Base-by-base conservation (phyloP, 2,329 filamentous ascomycete genomes). In the Apiospora aurea region DNA sequence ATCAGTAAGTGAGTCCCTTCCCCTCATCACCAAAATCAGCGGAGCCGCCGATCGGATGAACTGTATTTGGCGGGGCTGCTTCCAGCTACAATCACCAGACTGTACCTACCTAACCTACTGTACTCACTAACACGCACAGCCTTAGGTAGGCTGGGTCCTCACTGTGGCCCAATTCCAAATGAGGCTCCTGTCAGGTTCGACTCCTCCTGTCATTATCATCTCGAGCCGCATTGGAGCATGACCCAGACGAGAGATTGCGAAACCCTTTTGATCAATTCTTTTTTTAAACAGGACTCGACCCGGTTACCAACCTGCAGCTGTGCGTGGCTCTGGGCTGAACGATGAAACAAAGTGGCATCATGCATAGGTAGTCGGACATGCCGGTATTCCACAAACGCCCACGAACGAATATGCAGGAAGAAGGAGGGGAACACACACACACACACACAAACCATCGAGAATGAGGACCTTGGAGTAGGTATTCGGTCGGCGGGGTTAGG, bases 41-140 rank as follows among this genome's bases (percentile, higher is more conserved):
- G 57, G 34, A 64, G 57, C 34, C 4, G 57, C 16, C 57, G 57
- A 64, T 64, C 29, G 57, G 57, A 64, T 64, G 57, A 64, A 64
- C 57, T 41, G 57, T 64, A 64, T 64, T 64, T 14, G 57, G 57
- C 57, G 57, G 57, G 57, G 57, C 57, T 24, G 10, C 34, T 24
- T 10, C 18, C 29, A 8, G 21, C 21, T n/a, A 41, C 34, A 1
- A 38, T 8, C 34, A 29, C 26, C 26, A 29, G 26, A 29, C 26
- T 29, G 26, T 29, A n/a, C n/a, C n/a, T 29, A 29, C 26, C 1
- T 29, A 29, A 3, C 26, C 26, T 29, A 38, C 34, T 38, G 34
- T 38, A 38, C 53, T 61, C 29, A 38, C 29, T 61, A 38, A 18
- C 29, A 61, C 18, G 21, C 41, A 43, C 41, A 43, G 41, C 10